Conservation (phyloP, 2,329 filamentous ascomycete genomes). For the Eutypella sp. region DNA sequence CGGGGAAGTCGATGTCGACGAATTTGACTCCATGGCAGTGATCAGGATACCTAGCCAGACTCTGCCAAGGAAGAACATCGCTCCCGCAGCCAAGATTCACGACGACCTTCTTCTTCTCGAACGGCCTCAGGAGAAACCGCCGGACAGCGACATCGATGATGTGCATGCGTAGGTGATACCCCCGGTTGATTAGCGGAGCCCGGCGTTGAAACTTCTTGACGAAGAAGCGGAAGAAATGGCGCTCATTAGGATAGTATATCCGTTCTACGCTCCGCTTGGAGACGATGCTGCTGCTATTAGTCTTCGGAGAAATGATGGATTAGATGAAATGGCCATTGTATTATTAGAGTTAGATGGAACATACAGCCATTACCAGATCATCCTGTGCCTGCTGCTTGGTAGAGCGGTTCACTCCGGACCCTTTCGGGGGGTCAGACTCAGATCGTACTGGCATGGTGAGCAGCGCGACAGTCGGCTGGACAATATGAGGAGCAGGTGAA, state of each 20-base stretch:
- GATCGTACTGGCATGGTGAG: slow-evolving; percentile 11
- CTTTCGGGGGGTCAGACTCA: slow-evolving; percentile 5
- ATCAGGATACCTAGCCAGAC: slow-evolving; percentile 60
- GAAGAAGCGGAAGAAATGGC: slow-evolving; percentile 84
- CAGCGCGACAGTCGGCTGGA: too few species aligned
- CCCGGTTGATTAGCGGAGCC: slow-evolving; percentile 84
- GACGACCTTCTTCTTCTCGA: slow-evolving; percentile 62
- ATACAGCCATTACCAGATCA: slow-evolving; percentile 49
- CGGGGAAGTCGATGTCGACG: slow-evolving; percentile 81
- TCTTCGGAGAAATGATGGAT: slow-evolving; percentile 41
- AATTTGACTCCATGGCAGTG: slow-evolving; percentile 59
- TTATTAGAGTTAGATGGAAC: slow-evolving; percentile 15
- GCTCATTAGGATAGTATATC: slow-evolving; percentile 71
- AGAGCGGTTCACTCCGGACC: slow-evolving; percentile 14
- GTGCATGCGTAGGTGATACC: slow-evolving; percentile 82
- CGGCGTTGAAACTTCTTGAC: slow-evolving; percentile 77
- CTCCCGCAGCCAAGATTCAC: slow-evolving; percentile 88
- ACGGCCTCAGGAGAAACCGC: slow-evolving; percentile 59
- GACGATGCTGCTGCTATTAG: slow-evolving; percentile 86
- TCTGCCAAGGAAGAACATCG: slow-evolving; percentile 83
- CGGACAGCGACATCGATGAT: slow-evolving; percentile 71
- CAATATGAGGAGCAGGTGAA: too few species aligned
- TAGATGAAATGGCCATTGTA: not conserved
- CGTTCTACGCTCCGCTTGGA: slow-evolving; percentile 92
- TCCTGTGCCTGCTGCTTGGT: slow-evolving; percentile 33